A percentile compares a stretch with the other conserved stretches of the same genome.
Conservation (phyloP, 2,329 filamentous ascomycete genomes). For the Microcyclospora tardicrescens region DNA sequence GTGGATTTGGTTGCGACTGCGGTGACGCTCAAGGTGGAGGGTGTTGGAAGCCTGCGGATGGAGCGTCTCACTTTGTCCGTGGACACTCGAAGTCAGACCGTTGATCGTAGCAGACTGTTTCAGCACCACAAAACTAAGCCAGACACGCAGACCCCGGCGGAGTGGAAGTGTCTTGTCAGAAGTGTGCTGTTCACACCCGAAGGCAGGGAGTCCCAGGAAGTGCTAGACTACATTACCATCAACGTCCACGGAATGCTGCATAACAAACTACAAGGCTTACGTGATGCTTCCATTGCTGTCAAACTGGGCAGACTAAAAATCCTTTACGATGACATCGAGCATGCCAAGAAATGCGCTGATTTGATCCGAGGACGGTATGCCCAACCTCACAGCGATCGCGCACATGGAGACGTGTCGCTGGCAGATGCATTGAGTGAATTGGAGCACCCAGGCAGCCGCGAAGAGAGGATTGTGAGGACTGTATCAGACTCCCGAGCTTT, state of each 20-base stretch:
- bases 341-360: slow-evolving; percentile 46
- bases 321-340: slow-evolving; percentile 72
- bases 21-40: slow-evolving; percentile 60
- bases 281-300: slow-evolving; percentile 77
- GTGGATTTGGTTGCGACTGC: slow-evolving; percentile 79
- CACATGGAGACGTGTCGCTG: slow-evolving; percentile 46
- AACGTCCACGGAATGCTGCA: slow-evolving; percentile 89
- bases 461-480: slow-evolving; percentile 61
- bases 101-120: slow-evolving; percentile 80
- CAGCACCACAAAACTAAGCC: slow-evolving; percentile 58
- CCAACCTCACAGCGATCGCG: slow-evolving; percentile 16
- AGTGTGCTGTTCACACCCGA: slow-evolving; percentile 83
- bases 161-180: slow-evolving; percentile 81
- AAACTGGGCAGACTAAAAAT: slow-evolving; percentile 86
- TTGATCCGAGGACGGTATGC: slow-evolving; percentile 29
- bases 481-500: slow-evolving; percentile 91
- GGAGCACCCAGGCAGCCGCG: slow-evolving; percentile 51
- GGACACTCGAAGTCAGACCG: slow-evolving; percentile 81
- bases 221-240: slow-evolving; percentile 75
- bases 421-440: slow-evolving; percentile 63
- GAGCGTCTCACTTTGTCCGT: slow-evolving; percentile 76
- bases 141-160: slow-evolving; percentile 60
- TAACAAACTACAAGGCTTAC: slow-evolving; percentile 69
- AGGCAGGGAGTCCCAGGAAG: slow-evolving; percentile 69
- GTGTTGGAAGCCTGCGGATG: slow-evolving; percentile 73